These are phyloP conservation scores for Epithemia pelagica DNA, from an alignment of 108 stramenopile genomes.

Conservation along the genomic window DNA sequence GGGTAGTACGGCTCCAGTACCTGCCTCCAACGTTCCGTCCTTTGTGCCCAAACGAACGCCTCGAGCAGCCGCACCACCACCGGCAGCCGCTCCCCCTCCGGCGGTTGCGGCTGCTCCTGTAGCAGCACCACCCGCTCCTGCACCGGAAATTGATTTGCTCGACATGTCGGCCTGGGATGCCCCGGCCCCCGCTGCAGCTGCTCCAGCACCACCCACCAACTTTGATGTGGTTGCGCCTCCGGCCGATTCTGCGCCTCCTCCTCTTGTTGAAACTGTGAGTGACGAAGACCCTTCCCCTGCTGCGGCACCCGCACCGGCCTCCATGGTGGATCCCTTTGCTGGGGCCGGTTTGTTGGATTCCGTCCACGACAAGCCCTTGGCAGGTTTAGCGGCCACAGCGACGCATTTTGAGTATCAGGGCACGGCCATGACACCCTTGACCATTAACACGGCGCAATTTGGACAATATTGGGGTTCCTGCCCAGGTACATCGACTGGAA, in stretches of 20 bases:
- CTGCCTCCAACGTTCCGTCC: neutral
- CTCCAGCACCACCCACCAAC: constrained; percentile 22
- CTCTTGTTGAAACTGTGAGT: constrained; percentile 36
- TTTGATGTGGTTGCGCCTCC: constrained; percentile 29
- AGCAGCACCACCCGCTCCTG: constrained; percentile 23
- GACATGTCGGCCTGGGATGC: constrained; percentile 32
- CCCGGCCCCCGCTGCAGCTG: constrained; percentile 26
- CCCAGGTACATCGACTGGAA: constrained; percentile 47
- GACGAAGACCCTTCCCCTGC: constrained; percentile 45
- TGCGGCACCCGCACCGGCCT: constrained; percentile 23
- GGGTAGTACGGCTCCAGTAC: constrained; percentile 25
- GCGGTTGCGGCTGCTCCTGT: constrained; percentile 22
- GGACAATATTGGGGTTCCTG: constrained; percentile 84
- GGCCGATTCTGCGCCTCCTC: constrained; percentile 24
- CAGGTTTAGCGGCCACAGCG: constrained; percentile 16
- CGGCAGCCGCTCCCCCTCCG: constrained; percentile 44
- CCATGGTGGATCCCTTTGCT: constrained; percentile 61
- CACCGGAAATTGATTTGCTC: constrained; percentile 37
- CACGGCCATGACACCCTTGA: constrained; percentile 57
- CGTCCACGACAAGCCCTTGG: constrained; percentile 43
- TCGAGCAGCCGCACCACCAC: constrained; percentile 35
- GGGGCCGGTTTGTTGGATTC: constrained; percentile 60
- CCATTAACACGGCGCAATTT: constrained; percentile 86
- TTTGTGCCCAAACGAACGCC: constrained; percentile 22
- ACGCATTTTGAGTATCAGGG: constrained; percentile 78